Evolutionary conservation across 257 asterid genomes (phyloP).

Genomic region (Ligustrum vulgare): DNA sequence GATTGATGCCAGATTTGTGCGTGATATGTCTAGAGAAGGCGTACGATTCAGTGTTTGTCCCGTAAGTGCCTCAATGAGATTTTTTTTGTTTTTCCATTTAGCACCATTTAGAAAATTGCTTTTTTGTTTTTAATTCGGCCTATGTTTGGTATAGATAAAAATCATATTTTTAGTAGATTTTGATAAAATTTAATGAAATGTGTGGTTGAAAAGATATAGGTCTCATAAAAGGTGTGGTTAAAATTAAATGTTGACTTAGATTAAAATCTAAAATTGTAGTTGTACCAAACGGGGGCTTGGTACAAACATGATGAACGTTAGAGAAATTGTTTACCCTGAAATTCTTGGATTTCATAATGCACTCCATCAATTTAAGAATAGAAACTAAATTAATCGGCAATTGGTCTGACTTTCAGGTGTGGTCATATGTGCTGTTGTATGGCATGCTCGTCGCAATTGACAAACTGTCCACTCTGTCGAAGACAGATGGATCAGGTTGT

Average conservation of each 20-base stretch:
- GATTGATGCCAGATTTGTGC: conserved; percentile 74
- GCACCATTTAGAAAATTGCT: background rate
- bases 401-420: conserved; percentile 63
- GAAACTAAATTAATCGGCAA: background rate
- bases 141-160: too few species aligned
- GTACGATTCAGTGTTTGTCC: conserved; percentile 91
- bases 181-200: too few species aligned
- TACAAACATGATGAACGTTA: background rate
- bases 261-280: background rate
- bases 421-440: conserved; percentile 99
- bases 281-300: background rate
- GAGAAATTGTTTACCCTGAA: background rate
- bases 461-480: conserved; percentile 90
- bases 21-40: conserved; percentile 96
- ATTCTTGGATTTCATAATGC: background rate
- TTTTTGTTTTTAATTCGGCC: background rate
- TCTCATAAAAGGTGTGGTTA: too few species aligned
- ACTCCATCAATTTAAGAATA: background rate
- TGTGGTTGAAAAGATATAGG: too few species aligned
- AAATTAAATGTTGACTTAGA: too few species aligned
- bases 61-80: conserved; percentile 53
- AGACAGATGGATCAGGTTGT: conserved; percentile 76
- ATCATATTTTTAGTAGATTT: background rate
- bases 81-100: background rate
- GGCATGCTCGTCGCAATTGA: conserved; percentile 82